phyloP scores from a whole-genome alignment of 176 grass and related monocot genomes.

The Sorghum bicolor region DNA sequence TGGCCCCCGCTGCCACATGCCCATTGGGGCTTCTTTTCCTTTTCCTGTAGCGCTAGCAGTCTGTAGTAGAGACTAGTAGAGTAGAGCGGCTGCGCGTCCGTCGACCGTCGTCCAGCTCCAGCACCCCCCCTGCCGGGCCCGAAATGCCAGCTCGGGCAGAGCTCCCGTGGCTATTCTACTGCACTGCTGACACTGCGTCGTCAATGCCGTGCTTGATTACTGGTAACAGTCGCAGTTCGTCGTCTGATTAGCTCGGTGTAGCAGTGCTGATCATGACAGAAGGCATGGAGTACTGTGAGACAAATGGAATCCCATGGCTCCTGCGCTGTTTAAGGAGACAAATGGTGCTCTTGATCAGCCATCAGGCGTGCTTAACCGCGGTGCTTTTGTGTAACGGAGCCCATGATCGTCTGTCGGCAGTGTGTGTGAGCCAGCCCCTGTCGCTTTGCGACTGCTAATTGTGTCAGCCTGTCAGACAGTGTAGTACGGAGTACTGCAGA shows the following conservation, averaged over 20 bases:
- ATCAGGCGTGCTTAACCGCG: background rate
- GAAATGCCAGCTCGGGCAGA: slow-evolving; percentile 25
- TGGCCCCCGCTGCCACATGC: slow-evolving; percentile 35
- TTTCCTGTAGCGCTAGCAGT: background rate
- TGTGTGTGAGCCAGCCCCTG: background rate
- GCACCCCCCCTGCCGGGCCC: background rate
- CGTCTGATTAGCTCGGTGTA: background rate
- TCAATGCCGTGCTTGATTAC: background rate
- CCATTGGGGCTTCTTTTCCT: background rate
- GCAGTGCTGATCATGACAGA: background rate
- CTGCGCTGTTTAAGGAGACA: slow-evolving; percentile 32
- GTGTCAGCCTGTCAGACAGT: background rate
- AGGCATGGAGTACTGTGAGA: background rate
- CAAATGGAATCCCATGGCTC: background rate
- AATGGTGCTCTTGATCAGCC: background rate
- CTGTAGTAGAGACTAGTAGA: too few relatives aligned
- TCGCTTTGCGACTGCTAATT: background rate
- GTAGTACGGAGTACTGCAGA: background rate
- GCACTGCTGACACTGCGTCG: background rate
- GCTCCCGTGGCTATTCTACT: slow-evolving; percentile 6
- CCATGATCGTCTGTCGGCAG: slow-evolving; percentile 30
- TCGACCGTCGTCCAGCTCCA: background rate
- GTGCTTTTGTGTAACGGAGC: background rate
- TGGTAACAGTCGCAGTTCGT: background rate
- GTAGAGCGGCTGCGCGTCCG: background rate